Base-by-base conservation (phyloP, 805 yeast genomes). In the Ogataea dorogensis region DNA sequence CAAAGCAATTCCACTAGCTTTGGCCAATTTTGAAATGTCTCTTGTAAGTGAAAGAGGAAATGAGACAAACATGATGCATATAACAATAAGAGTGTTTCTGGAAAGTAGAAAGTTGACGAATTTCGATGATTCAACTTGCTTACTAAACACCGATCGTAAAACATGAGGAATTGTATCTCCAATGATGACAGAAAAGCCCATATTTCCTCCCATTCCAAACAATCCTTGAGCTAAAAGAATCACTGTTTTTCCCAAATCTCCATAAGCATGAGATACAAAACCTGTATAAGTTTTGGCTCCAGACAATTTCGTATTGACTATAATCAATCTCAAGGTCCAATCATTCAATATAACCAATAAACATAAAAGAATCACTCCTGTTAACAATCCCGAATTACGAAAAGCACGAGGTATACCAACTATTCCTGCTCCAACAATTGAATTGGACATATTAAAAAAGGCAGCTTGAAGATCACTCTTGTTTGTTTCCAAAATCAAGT, bases 141-240 rank as follows among this genome's bases (percentile, higher is more conserved):
- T 43, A 0, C 84, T 81, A 40, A 86, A 71, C 21, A 86, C 56
- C 3, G 87, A 75, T 38, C 77, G 65, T 31, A 91, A 58, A 4
- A 89, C 96, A 58, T 87, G 96, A 0, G 98, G 97, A 22, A 91
- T 79, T 0, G 96, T 85, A 53, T 89, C 98, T 14, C 98, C 98
- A 20, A 89, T 87, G 47, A 89, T 91, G 34, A 89, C 89, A 43
- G 95, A 85, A 61, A 87, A 91, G 2, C 96, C 97, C 70, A 87
- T 79, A 42, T 87, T 78, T 0, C 98, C 98, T 17, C 98, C 97
- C 53, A 86, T 80, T 1, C 98, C 97, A 68, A 89, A 89, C 4
- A 86, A 65, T 2, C 93, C 88, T 55, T 89, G 95, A 0, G 95
- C 77, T 3, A 82, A 49, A 17, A 89, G 67, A 19, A 89, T 77